These are phyloP conservation scores for Sporothrix mexicana DNA, from an alignment of 2,329 filamentous ascomycete genomes.

Conservation along the genomic window DNA sequence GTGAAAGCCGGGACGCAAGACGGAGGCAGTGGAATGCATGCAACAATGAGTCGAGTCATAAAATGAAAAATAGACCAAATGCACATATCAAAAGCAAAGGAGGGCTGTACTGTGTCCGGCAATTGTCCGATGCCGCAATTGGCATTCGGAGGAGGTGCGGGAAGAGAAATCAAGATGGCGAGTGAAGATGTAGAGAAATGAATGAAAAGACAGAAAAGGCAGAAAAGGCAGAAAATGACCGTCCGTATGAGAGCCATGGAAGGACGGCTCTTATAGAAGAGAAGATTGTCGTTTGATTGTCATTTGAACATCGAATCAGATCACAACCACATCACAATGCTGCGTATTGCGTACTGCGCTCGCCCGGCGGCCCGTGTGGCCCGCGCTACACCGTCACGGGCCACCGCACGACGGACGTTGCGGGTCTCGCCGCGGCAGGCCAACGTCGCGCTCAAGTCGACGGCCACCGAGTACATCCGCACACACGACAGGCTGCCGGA, in stretches of 20 bases:
- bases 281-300: too few species aligned
- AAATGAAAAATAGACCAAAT: neutral
- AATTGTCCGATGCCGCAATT: neutral
- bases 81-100: too few species aligned
- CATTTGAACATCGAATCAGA: too few species aligned
- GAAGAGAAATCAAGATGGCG: neutral
- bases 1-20: neutral
- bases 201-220: too few species aligned
- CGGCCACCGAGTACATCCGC: slow-evolving; percentile 26
- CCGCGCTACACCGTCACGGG: neutral
- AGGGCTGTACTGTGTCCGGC: neutral
- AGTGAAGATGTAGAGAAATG: too few species aligned
- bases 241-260: too few species aligned
- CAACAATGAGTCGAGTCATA: neutral
- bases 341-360: neutral
- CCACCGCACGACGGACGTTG: neutral
- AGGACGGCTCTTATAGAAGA: too few species aligned
- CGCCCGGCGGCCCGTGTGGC: neutral
- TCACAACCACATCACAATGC: neutral
- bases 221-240: too few species aligned
- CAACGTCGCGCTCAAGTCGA: slow-evolving; percentile 25
- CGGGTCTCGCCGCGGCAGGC: neutral
- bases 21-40: neutral
- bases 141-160: neutral
- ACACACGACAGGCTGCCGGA: slow-evolving; percentile 30